Percentiles rank a stretch among this genome's conserved stretches.
These are phyloP conservation scores for Lyophyllum decastes DNA, from an alignment of 768 basidiomycete species.

Conservation along the genomic window DNA sequence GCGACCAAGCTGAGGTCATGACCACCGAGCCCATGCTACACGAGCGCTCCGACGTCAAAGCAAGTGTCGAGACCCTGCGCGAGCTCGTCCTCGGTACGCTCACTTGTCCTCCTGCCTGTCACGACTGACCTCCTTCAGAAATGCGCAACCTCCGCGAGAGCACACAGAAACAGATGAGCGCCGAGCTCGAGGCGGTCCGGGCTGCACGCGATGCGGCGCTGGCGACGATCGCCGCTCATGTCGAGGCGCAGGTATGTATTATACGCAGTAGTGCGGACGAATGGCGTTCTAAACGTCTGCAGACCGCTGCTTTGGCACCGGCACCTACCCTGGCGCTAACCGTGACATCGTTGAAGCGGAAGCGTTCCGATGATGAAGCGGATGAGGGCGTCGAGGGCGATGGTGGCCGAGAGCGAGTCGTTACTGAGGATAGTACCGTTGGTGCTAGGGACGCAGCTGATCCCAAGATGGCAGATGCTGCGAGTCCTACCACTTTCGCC, in stretches of 20 bases:
- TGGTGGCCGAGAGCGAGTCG: slow-evolving; percentile 37
- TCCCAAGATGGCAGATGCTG: slow-evolving; percentile 11
- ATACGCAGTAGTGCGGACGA: slow-evolving; percentile 10
- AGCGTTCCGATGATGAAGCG: slow-evolving; percentile 36
- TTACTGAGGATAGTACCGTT: slow-evolving; percentile 16
- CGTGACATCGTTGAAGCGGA: slow-evolving; percentile 58
- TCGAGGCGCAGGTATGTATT: slow-evolving; percentile 31
- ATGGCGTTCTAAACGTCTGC: slow-evolving; percentile 22
- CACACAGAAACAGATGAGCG: slow-evolving; percentile 45
- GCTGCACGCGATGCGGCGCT: slow-evolving; percentile 40
- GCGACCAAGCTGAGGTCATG: slow-evolving; percentile 25
- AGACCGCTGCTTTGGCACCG: slow-evolving; percentile 26
- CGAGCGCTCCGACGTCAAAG: slow-evolving; percentile 28
- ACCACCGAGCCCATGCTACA: slow-evolving; percentile 3
- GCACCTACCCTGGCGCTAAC: neutral
- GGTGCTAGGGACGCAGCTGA: slow-evolving; percentile 18
- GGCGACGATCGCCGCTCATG: slow-evolving; percentile 31
- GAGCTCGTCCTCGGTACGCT: slow-evolving; percentile 43
- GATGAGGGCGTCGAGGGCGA: slow-evolving; percentile 37
- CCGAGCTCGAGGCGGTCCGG: slow-evolving; percentile 45
- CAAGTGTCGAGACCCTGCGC: slow-evolving; percentile 35
- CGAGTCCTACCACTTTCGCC: slow-evolving; percentile 3
- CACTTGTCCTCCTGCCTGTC: slow-evolving; percentile 7
- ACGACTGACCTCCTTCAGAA: slow-evolving; percentile 32
- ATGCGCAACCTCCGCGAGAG: slow-evolving; percentile 45